Evolutionary conservation across 192 early-diverging fungal species (phyloP), one percentile per base, ranked within the genome.

Genomic region (Coemansia sp.): DNA sequence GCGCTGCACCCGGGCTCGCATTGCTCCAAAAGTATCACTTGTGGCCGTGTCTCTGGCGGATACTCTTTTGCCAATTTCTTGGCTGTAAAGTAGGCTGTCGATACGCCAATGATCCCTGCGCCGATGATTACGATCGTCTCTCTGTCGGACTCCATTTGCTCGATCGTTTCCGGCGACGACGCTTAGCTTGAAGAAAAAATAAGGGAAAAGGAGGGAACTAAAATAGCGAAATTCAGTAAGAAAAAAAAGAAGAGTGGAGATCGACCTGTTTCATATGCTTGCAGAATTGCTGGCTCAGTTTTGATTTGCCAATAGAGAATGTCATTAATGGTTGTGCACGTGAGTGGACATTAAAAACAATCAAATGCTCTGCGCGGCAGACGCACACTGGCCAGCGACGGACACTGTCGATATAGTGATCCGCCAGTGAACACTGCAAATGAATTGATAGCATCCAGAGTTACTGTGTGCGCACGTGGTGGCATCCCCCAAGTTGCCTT

Each of bases 1-100:
- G 75, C 75, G 38, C 69, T 72, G 62, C 75, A 72, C 12, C 61
- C 75, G 18, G 69, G 65, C 66, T 78, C 70, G 58, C 69, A 68
- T 50, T 72, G 76, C 58, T 78, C 76, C 6, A 78, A 23, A 12
- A 78, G 70, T 1, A 78, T 56, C 24, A 78, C 66, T 40, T 69
- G 69, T n/a, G 76, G 69, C 30, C 76, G 62, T 24, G 49, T 30
- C 23, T 35, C 52, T 5, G 45, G 52, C 0, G 60, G 46, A 32
- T 78, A 58, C 60, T 64, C 21, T 22, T 55, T 42, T 24, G 60
- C 55, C 6, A 72, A 44, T 55, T 35, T 56, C 42, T 71, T 78
- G 22, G 52, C 62, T 43, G 70, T 69, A 51, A 72, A 78, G 46
- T 69, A 78, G 24, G 76, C 76, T 3, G 63, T 65, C 14, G 69